phyloP scores from a whole-genome alignment of 352 stramenopile genomes.

The Saprolegnia diclina region DNA sequence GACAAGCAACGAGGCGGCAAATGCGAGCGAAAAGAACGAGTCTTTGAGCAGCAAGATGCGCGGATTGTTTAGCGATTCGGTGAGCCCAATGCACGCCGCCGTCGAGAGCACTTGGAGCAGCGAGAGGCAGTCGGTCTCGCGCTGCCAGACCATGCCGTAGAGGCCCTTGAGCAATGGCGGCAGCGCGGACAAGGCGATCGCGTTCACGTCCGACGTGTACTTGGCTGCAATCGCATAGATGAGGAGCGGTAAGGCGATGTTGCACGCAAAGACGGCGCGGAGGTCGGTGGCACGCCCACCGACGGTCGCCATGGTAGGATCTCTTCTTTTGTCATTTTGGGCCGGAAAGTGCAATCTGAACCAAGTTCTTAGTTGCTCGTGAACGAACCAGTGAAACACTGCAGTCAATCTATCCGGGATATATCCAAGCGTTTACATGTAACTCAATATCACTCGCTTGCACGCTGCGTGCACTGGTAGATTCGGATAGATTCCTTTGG shows the following conservation, averaged over 20 bases:
- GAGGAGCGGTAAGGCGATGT: not conserved
- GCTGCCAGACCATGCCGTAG: not conserved
- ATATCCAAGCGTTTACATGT: too few species aligned
- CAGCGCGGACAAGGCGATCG: slow-evolving; percentile 4
- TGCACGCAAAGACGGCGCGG: not conserved
- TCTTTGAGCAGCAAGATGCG: slow-evolving; percentile 17
- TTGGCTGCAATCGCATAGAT: slow-evolving; percentile 10
- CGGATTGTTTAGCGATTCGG: not conserved
- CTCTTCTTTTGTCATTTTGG: too few species aligned
- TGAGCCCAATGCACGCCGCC: not conserved
- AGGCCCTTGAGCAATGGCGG: slow-evolving; percentile 4
- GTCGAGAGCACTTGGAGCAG: not conserved
- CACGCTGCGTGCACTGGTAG: too few species aligned
- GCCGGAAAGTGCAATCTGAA: too few species aligned
- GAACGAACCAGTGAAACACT: too few species aligned
- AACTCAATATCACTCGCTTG: too few species aligned
- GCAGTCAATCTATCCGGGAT: too few species aligned
- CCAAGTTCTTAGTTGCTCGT: too few species aligned
- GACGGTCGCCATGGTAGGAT: too few species aligned
- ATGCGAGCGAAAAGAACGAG: not conserved
- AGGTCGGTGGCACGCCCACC: too few species aligned
- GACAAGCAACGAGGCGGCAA: not conserved
- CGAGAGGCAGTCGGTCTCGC: not conserved
- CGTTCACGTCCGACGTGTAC: slow-evolving; percentile 1
- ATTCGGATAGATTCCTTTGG: too few species aligned